Evolutionary conservation across 352 stramenopile species (phyloP), one percentile per base, ranked within the genome.

Genomic region (Phytophthora tentaculata): DNA sequence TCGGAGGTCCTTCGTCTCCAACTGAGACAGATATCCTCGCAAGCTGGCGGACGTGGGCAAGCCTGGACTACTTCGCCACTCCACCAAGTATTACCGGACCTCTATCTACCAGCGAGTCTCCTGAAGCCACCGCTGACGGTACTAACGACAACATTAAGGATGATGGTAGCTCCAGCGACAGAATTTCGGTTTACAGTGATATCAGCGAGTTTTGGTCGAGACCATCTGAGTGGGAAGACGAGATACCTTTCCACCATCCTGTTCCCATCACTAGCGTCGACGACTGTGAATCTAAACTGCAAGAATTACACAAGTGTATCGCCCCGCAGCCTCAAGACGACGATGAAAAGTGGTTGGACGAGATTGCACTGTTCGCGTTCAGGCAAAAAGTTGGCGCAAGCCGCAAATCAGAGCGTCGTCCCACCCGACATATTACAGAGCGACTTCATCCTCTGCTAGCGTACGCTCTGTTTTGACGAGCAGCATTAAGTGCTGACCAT

Each of bases 191-290:
- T n/a, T 61, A 65, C 56, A 74, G 56, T 55, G 61, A 74, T 35
- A 71, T 74, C 47, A 77, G 66, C 26, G 65, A 69, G 20, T 74
- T 72, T 41, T 74, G 65, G 70, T 64, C 66, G n/a, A 64, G 62
- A 24, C 37, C 51, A 10, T 74, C 70, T 9, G 60, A 71, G 13
- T 54, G 44, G 29, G 56, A 74, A 19, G 24, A 63, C 45, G 56
- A 64, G 39, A 61, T 59, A 19, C n/a, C 19, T 6, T 43, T 45
- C 55, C 1, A 56, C 17, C 14, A 39, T 14, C 28, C 8, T 23
- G 16, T 4, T n/a, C 17, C 14, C 9, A 10, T 13, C 28, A 9
- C 22, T 37, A 61, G 17, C 5, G 13, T 20, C 24, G 13, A 19
- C 26, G 5, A 14, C 5, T 16, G 53, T 37, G 24, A 39, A 23